Conservation (phyloP, 2,329 filamentous ascomycete species). For the Pestalotiopsis sp. region DNA sequence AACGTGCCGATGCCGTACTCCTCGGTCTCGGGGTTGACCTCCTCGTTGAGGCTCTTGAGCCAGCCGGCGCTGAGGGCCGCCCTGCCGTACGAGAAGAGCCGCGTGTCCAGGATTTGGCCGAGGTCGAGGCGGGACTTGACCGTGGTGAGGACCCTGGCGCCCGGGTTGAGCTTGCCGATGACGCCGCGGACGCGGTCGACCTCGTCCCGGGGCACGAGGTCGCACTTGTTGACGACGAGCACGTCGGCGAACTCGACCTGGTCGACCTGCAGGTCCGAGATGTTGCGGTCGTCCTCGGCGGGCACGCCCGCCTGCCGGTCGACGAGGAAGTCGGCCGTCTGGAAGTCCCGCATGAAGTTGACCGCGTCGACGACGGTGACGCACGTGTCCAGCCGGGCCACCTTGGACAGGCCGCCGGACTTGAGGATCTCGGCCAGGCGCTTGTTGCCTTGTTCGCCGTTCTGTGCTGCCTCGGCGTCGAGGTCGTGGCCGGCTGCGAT, state of each 20-base stretch:
- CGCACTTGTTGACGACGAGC: conserved; percentile 71
- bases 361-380: conserved; percentile 76
- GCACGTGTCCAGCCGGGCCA: conserved; percentile 70
- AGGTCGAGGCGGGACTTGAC: conserved; percentile 48
- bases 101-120: conserved; percentile 65
- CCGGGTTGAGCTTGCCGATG: conserved; percentile 65
- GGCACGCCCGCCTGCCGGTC: conserved; percentile 56
- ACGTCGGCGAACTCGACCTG: conserved; percentile 80
- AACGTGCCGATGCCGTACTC: conserved; percentile 75
- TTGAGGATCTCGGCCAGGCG: conserved; percentile 28
- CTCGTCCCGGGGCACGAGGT: conserved; percentile 30
- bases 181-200: conserved; percentile 45
- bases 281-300: conserved; percentile 71
- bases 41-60: conserved; percentile 66
- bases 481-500: conserved; percentile 27
- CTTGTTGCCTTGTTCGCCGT: conserved; percentile 24
- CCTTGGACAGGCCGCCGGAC: conserved; percentile 64
- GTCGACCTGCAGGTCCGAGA: conserved; percentile 76
- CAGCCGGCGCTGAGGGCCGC: conserved; percentile 51
- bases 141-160: conserved; percentile 65
- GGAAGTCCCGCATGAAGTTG: conserved; percentile 72
- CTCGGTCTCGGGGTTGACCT: conserved; percentile 66
- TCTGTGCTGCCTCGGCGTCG: conserved; percentile 22
- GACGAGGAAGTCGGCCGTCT: conserved; percentile 69
- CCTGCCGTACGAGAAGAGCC: conserved; percentile 62